phyloP scores from a whole-genome alignment of 306 rosid species.

The Quercus cerris region DNA sequence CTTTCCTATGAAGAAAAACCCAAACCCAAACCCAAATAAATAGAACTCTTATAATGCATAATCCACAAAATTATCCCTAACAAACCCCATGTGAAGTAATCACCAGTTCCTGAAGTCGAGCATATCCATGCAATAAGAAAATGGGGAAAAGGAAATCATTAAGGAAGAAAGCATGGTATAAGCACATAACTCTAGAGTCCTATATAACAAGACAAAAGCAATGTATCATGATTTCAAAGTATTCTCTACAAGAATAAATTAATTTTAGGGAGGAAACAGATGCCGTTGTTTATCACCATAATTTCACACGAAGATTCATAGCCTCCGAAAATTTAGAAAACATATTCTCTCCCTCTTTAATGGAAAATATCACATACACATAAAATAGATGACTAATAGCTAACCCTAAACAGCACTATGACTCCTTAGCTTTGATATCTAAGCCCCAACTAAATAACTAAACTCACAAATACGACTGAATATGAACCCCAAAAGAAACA shows the following conservation, averaged over 20 bases:
- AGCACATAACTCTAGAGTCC: background rate
- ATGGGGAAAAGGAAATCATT: background rate
- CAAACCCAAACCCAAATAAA: background rate
- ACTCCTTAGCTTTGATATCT: no score
- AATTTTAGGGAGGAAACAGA: background rate
- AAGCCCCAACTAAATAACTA: no score
- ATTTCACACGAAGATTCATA: background rate
- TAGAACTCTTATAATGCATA: background rate
- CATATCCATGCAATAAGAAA: background rate
- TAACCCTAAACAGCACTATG: no score
- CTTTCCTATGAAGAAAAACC: background rate
- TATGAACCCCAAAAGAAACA: no score
- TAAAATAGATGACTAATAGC: no score
- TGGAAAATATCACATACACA: no score
- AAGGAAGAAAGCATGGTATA: background rate
- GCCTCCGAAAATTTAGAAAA: no score
- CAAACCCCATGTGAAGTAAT: background rate
- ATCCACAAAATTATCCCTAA: background rate
- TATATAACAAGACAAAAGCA: background rate
- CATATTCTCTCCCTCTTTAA: no score
- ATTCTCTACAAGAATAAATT: background rate
- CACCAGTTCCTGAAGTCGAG: background rate
- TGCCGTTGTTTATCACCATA: background rate
- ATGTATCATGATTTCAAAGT: no score
- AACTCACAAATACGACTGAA: no score